These are phyloP conservation scores for Penstemon barbatus DNA, from an alignment of 257 asterid species.

Conservation along the genomic window DNA sequence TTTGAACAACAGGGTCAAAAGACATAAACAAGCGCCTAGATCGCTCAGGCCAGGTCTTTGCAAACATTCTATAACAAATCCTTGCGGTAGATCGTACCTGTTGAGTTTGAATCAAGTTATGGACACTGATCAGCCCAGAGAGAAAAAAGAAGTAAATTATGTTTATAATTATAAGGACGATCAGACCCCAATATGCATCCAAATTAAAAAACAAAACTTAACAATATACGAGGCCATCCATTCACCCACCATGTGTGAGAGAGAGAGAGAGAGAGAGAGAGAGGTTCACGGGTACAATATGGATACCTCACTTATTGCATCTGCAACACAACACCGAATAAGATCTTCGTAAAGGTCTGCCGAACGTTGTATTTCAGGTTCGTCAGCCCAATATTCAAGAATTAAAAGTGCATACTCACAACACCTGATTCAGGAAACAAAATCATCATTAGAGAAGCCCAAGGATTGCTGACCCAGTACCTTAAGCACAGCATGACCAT, in stretches of 20 bases:
- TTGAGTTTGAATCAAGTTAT: conserved; percentile 30
- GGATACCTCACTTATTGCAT: conserved; percentile 97
- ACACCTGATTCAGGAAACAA: conserved; percentile 58
- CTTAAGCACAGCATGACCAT: conserved; percentile 24
- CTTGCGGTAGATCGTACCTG: conserved; percentile 98
- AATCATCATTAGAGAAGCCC: conserved; percentile 27
- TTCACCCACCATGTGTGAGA: not conserved
- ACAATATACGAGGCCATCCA: conserved; percentile 2
- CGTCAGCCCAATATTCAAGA: conserved; percentile 99
- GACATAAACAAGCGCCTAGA: conserved; percentile 83
- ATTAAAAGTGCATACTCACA: conserved; percentile 94
- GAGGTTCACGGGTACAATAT: conserved; percentile 23
- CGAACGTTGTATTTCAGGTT: conserved; percentile 95
- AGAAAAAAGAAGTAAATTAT: conserved; percentile 18
- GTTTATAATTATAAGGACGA: conserved; percentile 4
- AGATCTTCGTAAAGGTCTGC: conserved; percentile 95
- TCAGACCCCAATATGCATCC: not conserved
- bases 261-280: conserved; percentile 7
- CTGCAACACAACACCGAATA: conserved; percentile 88
- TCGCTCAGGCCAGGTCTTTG: conserved; percentile 99
- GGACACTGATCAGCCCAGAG: conserved; percentile 21
- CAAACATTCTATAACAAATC: conserved; percentile 90
- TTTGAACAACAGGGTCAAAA: conserved; percentile 93
- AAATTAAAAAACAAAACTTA: conserved; percentile 11
- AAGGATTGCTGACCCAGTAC: conserved; percentile 18